A percentile compares a stretch with the other conserved stretches of the same genome.
phyloP scores from a whole-genome alignment of 2,329 filamentous ascomycete species.

The Hypoxylon sp. region DNA sequence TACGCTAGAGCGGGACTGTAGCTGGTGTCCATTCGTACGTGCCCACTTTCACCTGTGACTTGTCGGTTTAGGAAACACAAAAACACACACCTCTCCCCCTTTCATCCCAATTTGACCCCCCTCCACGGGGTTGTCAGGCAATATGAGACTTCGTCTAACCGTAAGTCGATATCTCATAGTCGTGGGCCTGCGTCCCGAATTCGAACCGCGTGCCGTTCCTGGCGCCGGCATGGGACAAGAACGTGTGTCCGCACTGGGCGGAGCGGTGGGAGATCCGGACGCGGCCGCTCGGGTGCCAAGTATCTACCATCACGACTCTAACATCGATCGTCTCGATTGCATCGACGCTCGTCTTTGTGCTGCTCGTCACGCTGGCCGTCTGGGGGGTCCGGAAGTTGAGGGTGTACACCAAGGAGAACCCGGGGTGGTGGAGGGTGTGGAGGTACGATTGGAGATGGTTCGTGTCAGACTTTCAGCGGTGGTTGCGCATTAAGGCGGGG shows the following conservation, averaged over 20 bases:
- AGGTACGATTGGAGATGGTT: constrained; percentile 29
- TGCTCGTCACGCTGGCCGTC: constrained; percentile 43
- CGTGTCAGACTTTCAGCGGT: constrained; percentile 5
- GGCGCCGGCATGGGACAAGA: constrained; percentile 65
- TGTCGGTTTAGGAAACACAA: no score
- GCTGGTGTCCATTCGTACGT: constrained; percentile 69
- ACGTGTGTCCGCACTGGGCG: constrained; percentile 67
- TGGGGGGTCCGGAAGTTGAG: constrained; percentile 26
- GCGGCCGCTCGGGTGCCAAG: constrained; percentile 55
- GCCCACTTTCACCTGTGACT: background rate
- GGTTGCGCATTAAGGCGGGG: constrained; percentile 1
- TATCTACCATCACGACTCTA: constrained; percentile 58
- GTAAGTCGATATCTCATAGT: constrained; percentile 54
- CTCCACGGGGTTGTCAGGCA: background rate
- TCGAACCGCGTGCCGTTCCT: constrained; percentile 61
- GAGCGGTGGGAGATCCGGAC: constrained; percentile 60
- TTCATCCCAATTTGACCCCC: no score
- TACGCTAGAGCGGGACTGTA: constrained; percentile 57
- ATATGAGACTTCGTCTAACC: background rate
- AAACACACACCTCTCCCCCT: no score
- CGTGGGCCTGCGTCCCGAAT: constrained; percentile 70
- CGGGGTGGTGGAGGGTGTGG: constrained; percentile 54
- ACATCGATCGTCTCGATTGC: constrained; percentile 54
- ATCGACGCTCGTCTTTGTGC: constrained; percentile 48
- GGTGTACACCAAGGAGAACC: constrained; percentile 33